Evolutionary conservation across 257 asterid genomes (phyloP), one percentile per base, ranked within the genome.

Genomic region (Phtheirospermum japonicum): DNA sequence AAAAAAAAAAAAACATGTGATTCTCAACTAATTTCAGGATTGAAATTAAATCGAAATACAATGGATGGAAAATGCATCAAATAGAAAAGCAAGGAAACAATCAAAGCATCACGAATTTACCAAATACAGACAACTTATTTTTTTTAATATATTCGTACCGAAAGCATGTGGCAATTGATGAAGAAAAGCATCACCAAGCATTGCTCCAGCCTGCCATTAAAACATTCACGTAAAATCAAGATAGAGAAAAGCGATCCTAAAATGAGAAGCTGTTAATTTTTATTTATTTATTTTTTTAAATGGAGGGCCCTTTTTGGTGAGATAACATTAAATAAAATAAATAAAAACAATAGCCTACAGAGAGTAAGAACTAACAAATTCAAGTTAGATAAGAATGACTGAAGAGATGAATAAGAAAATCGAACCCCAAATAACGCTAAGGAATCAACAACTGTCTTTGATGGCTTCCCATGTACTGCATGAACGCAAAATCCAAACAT

Each of bases 121-220:
- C 37, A 71, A 64, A 45, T 23, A 67, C 19, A 16, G 19, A 62
- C 34, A 45, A 4, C 33, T 13, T 57, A 33, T 55, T 39, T 28
- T 62, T 19, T 64, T 34, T 9, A 12, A 32, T n/a, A 14, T 50
- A 48, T 69, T 63, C 86, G 65, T 92, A 92, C 99, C 96, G 52
- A 92, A 92, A 73, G 99, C 97, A 87, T 92, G 99, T 31, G 99
- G 97, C 82, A 92, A 63, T 69, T 92, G 99, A 81, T 92, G 99
- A 77, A 92, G 99, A 80, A 92, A 92, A 77, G 99, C 97, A 82
- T 92, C 99, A 65, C 99, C 99, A 36, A 93, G 72, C 99, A 93
- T 89, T 8, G 99, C 97, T 81, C 99, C 99, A 51, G 99, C 99
- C 99, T 93, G 83, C 80, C 64, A 48, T 67, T 62, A 55, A 45